Percentiles rank a stretch among this genome's conserved stretches.
These are phyloP conservation scores for Plantago ovata DNA, from an alignment of 257 asterid species.

Conservation along the genomic window DNA sequence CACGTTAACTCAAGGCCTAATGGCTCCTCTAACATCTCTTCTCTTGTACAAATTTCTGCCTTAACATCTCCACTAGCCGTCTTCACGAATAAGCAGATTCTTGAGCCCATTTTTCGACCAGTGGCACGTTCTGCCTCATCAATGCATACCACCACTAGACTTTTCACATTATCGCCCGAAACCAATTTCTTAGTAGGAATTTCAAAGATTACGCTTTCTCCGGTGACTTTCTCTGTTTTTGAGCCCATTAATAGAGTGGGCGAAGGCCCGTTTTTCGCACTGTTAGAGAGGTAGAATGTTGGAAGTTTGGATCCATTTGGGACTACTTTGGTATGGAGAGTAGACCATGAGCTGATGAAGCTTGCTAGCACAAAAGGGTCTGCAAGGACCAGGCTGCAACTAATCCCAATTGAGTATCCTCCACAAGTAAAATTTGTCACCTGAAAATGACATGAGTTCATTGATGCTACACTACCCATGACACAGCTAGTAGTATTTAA, in stretches of 20 bases:
- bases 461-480: background rate
- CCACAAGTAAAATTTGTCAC: conserved; percentile 71
- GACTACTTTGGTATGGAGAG: conserved; percentile 29
- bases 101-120: conserved; percentile 25
- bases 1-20: conserved; percentile 1
- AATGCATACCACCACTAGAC: conserved; percentile 39
- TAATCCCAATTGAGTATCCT: conserved; percentile 69
- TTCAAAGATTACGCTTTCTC: conserved; percentile 30
- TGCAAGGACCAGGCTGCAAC: conserved; percentile 52
- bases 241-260: conserved; percentile 22
- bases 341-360: conserved; percentile 53
- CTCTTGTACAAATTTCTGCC: conserved; percentile 31
- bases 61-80: conserved; percentile 23
- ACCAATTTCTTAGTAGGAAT: conserved; percentile 13
- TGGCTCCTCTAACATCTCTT: conserved; percentile 22
- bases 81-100: conserved; percentile 31
- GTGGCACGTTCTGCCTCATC: conserved; percentile 31
- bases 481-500: too few relatives aligned
- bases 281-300: conserved; percentile 38
- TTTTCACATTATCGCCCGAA: conserved; percentile 22
- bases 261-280: conserved; percentile 21
- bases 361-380: conserved; percentile 49
- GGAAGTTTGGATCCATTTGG: conserved; percentile 34
- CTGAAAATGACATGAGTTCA: conserved; percentile 25
- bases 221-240: conserved; percentile 20